Conservation (phyloP, 148 eudicot genomes). For the Fallopia convolvulus region DNA sequence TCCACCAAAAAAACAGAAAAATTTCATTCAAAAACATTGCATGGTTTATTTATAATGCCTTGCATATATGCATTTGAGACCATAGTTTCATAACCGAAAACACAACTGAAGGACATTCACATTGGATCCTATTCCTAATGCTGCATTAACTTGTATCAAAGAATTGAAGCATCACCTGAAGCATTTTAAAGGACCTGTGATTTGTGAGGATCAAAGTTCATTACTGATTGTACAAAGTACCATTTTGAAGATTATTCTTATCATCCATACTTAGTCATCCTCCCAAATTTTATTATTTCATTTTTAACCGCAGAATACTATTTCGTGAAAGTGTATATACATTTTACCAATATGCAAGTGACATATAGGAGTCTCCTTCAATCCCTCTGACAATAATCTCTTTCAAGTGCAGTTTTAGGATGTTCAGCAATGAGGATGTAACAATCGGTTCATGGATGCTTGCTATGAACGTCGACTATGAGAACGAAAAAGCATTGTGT, state of each 20-base stretch:
- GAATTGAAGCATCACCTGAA: background rate
- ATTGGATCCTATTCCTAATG: background rate
- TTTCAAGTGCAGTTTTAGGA: constrained; percentile 62
- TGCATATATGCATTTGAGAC: background rate
- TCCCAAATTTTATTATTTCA: background rate
- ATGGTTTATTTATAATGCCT: background rate
- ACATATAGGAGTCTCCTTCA: background rate
- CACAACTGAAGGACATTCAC: background rate
- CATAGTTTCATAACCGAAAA: background rate
- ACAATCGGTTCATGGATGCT: constrained; percentile 99
- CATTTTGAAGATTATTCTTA: background rate
- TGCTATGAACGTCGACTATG: constrained; percentile 94
- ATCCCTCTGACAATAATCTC: background rate
- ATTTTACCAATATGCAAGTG: background rate
- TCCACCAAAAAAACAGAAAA: too few species aligned
- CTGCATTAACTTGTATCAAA: background rate
- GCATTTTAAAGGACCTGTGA: background rate
- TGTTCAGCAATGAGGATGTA: constrained; percentile 97
- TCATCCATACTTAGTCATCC: background rate
- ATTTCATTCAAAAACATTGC: background rate
- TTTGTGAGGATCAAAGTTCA: background rate
- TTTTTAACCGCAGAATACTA: background rate
- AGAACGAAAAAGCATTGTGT: constrained; percentile 60
- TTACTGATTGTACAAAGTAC: background rate
- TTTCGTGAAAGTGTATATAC: background rate